Evolutionary conservation across 257 asterid genomes (phyloP), one percentile per base, ranked within the genome.

Genomic region (Jacaranda copaia): DNA sequence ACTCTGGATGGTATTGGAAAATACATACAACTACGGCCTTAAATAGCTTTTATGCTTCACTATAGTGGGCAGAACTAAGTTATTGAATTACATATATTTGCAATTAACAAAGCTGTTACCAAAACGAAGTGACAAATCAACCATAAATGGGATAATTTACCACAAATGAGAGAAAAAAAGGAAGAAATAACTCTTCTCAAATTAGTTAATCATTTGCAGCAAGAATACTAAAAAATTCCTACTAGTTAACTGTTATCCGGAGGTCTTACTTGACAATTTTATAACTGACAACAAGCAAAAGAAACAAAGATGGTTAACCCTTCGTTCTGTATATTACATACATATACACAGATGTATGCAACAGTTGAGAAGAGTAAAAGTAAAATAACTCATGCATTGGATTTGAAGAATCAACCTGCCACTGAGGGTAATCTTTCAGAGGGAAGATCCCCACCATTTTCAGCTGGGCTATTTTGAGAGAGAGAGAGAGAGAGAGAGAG

Each of bases 391-490:
- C 38, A 68, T 0, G 14, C 1, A 55, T 66, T n/a, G 72, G 64
- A 58, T 40, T 58, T 25, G 49, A 53, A 72, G 70, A 80, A 78
- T 78, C 81, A 73, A 91, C 98, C 97, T 91, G 97, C 85, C 48
- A 91, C 75, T 0, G 91, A 65, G 64, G 91, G 45, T 67, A 84
- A 55, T 82, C 81, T 83, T 78, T 84, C 92, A 59, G 87, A 80
- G 43, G 91, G 74, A 71, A 85, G 84, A 85, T 75, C 85, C 62
- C 77, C 84, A 59, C 80, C 82, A 53, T 81, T 85, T 71, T 85
- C 93, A 66, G 81, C 79, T 77, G 82, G 84, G 81, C 97, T 87
- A 77, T 73, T 65, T 76, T 78, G 14, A 76, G 62, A 68, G 69
- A 42, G 75, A 58, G 49, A 52, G 19, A 13, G 48, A 56, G 13